These are phyloP conservation scores for Tricholoma matsutake DNA, from an alignment of 768 basidiomycete species.

Conservation along the genomic window DNA sequence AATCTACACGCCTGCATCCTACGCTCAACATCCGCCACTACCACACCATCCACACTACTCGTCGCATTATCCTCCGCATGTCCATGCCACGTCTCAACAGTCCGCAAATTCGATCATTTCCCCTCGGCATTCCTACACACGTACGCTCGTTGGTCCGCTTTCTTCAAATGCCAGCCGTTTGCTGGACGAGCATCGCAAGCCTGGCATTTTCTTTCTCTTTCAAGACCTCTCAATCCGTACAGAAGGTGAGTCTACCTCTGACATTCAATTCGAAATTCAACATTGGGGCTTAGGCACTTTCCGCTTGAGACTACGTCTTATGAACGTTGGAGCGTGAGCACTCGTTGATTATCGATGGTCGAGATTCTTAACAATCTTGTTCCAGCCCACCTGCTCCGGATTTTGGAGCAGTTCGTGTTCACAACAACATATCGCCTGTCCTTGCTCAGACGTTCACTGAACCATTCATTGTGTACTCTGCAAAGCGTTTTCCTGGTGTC, in stretches of 20 bases:
- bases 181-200: slow-evolving; percentile 78
- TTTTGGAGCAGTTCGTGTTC: slow-evolving; percentile 58
- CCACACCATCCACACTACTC: slow-evolving; percentile 23
- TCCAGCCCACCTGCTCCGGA: slow-evolving; percentile 71
- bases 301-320: slow-evolving; percentile 80
- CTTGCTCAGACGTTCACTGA: slow-evolving; percentile 84
- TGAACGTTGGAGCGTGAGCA: slow-evolving; percentile 90
- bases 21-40: slow-evolving; percentile 24
- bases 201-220: slow-evolving; percentile 93
- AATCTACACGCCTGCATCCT: slow-evolving; percentile 24
- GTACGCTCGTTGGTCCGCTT: slow-evolving; percentile 88
- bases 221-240: slow-evolving; percentile 92
- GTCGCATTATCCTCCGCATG: slow-evolving; percentile 14
- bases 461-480: slow-evolving; percentile 83
- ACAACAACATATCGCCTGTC: slow-evolving; percentile 69
- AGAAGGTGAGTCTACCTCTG: slow-evolving; percentile 55
- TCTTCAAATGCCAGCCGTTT: slow-evolving; percentile 84
- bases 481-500: slow-evolving; percentile 94
- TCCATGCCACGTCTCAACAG: slow-evolving; percentile 9
- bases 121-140: slow-evolving; percentile 68
- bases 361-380: not conserved
- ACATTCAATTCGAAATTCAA: slow-evolving; percentile 8
- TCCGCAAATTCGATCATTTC: slow-evolving; percentile 26
- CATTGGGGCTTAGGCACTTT: slow-evolving; percentile 59
- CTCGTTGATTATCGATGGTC: not conserved